Evolutionary conservation across 2,329 filamentous ascomycete species (phyloP).

Genomic region (Neonectria coccinea): DNA sequence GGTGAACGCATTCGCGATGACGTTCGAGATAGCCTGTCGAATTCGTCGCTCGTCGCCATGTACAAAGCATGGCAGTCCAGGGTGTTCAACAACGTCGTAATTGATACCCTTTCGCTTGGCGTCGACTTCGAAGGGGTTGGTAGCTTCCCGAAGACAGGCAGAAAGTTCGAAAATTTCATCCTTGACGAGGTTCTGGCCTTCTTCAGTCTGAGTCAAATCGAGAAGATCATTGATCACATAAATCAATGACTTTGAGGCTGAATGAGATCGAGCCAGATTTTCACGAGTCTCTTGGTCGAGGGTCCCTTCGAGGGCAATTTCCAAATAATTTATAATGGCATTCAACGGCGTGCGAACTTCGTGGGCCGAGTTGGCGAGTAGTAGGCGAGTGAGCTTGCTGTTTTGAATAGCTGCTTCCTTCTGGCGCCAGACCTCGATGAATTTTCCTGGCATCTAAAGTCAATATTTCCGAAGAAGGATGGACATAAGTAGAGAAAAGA

Average conservation of each 20-base stretch:
- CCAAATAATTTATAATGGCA: slow-evolving; percentile 93
- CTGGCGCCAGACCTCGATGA: slow-evolving; percentile 93
- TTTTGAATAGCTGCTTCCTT: slow-evolving; percentile 87
- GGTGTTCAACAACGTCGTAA: slow-evolving; percentile 75
- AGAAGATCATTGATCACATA: slow-evolving; percentile 95
- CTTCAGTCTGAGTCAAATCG: slow-evolving; percentile 88
- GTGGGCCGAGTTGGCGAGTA: slow-evolving; percentile 90
- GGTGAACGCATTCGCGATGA: slow-evolving; percentile 87
- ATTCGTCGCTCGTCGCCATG: slow-evolving; percentile 83
- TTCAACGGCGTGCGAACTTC: slow-evolving; percentile 92
- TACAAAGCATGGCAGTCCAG: slow-evolving; percentile 76
- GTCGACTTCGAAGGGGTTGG: slow-evolving; percentile 78
- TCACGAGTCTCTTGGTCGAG: slow-evolving; percentile 87
- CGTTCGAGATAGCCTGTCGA: slow-evolving; percentile 84
- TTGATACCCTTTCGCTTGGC: slow-evolving; percentile 79
- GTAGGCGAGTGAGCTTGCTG: slow-evolving; percentile 80
- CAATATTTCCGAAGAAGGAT: background rate
- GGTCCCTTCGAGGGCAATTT: slow-evolving; percentile 86
- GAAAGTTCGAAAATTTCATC: slow-evolving; percentile 82
- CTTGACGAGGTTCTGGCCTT: slow-evolving; percentile 81
- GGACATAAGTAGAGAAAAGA: background rate
- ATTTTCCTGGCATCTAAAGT: slow-evolving; percentile 62
- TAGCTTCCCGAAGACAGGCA: slow-evolving; percentile 80
- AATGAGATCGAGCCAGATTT: slow-evolving; percentile 85
- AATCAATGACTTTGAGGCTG: slow-evolving; percentile 90